Percentiles rank a stretch among this genome's conserved stretches.
Conservation (phyloP, 108 stramenopile species). For the Cyclotella kingstonii region DNA sequence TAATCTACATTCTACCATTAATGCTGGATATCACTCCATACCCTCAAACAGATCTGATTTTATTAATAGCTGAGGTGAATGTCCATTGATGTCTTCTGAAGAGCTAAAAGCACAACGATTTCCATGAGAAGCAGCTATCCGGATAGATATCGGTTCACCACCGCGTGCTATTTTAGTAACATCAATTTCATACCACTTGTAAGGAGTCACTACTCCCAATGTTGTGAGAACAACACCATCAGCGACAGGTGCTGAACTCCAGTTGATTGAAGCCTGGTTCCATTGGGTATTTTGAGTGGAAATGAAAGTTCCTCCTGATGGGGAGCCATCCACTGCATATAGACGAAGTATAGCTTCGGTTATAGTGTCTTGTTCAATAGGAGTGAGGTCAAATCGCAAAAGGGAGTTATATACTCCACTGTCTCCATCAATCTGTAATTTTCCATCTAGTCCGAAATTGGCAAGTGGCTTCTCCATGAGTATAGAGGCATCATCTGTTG, state of each 20-base stretch:
- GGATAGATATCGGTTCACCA: constrained; percentile 32
- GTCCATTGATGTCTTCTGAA: constrained; percentile 30
- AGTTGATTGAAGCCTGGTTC: constrained; percentile 32
- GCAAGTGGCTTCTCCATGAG: constrained; percentile 17
- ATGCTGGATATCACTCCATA: constrained; percentile 7
- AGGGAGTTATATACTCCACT: constrained; percentile 33
- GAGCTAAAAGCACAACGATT: constrained; percentile 37
- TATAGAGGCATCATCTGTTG: constrained; percentile 39
- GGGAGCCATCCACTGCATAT: constrained; percentile 42
- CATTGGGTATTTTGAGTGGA: constrained; percentile 18
- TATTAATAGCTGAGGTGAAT: constrained; percentile 33
- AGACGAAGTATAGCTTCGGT: constrained; percentile 38
- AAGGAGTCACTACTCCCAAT: constrained; percentile 29
- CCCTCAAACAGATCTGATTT: constrained; percentile 28
- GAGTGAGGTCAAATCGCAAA: constrained; percentile 38
- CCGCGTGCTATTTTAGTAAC: constrained; percentile 23
- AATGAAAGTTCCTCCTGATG: constrained; percentile 37
- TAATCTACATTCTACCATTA: too few species aligned
- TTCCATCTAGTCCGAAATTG: constrained; percentile 32
- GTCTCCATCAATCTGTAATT: constrained; percentile 32
- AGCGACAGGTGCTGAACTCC: constrained; percentile 28
- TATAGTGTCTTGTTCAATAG: constrained; percentile 32
- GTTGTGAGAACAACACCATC: constrained; percentile 31
- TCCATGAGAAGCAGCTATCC: constrained; percentile 37
- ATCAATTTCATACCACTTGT: constrained; percentile 42